Evolutionary conservation across 1,284 basidiomycete species (phyloP).

Genomic region (Sanghuangporus weigelae): DNA sequence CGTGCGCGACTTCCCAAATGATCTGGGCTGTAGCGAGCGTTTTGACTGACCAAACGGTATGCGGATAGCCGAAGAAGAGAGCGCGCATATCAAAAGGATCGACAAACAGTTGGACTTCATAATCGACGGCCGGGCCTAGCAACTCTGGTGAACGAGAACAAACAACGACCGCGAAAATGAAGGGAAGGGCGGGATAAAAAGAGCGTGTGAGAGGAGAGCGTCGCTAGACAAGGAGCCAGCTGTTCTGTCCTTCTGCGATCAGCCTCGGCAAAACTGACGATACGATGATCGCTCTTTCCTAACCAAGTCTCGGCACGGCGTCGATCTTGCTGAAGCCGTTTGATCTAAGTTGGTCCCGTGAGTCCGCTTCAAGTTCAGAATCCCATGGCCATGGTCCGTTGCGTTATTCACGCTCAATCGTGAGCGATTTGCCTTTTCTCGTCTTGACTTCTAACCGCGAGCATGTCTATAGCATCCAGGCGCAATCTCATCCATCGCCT

Average conservation of each 20-base stretch:
- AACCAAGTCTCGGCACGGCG: neutral
- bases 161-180: constrained; percentile 10
- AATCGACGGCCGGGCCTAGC: constrained; percentile 18
- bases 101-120: constrained; percentile 17
- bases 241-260: neutral
- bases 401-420: neutral
- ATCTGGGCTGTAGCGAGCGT: neutral
- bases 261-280: neutral
- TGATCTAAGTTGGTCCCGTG: constrained; percentile 3
- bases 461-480: constrained; percentile 11
- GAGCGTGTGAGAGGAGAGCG: constrained; percentile 15
- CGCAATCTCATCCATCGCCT: constrained; percentile 16
- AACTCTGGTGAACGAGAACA: neutral
- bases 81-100: constrained; percentile 12
- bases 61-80: constrained; percentile 12
- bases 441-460: constrained; percentile 1
- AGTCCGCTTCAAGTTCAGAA: neutral
- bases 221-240: constrained; percentile 1
- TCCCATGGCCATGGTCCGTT: neutral
- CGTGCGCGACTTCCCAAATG: neutral
- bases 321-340: neutral
- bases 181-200: constrained; percentile 22
- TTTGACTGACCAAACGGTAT: constrained; percentile 12
- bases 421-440: neutral
- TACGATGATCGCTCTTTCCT: neutral